Conservation (phyloP, 306 rosid species). For the Crataegus laevigata region DNA sequence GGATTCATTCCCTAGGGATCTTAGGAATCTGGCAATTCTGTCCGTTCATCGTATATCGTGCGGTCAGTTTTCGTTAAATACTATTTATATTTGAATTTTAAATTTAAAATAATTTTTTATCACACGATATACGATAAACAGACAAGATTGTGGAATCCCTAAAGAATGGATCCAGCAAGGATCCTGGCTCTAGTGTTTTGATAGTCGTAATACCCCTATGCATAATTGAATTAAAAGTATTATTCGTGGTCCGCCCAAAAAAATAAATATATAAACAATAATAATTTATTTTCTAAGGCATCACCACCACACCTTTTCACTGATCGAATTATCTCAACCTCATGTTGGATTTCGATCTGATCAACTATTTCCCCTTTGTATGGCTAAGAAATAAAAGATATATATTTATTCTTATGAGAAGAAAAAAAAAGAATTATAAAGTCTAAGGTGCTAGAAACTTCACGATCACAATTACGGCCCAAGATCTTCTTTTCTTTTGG, state of each 20-base stretch:
- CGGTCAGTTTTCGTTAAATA: no score
- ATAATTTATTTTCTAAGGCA: not conserved
- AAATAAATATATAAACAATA: not conserved
- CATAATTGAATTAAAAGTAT: not conserved
- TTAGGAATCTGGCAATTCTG: rapidly evolving
- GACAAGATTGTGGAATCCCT: rapidly evolving
- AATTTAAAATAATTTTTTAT: no score
- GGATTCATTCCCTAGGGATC: no score
- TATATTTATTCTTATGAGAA: not conserved
- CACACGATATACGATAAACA: no score
- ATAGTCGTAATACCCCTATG: not conserved
- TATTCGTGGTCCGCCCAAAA: no score
- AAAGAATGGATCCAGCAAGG: no score
- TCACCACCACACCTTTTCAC: not conserved
- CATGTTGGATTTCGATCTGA: not conserved
- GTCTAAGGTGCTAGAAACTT: not conserved
- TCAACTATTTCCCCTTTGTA: not conserved
- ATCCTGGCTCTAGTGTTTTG: no score
- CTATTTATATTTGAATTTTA: no score
- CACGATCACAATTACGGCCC: not conserved
- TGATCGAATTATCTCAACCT: not conserved
- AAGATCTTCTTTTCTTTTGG: not conserved
- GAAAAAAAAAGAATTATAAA: not conserved
- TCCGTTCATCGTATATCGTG: no score
- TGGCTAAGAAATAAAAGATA: not conserved